These are phyloP conservation scores for Hypholoma sublateritium DNA, from an alignment of 768 basidiomycete species.

Conservation along the genomic window DNA sequence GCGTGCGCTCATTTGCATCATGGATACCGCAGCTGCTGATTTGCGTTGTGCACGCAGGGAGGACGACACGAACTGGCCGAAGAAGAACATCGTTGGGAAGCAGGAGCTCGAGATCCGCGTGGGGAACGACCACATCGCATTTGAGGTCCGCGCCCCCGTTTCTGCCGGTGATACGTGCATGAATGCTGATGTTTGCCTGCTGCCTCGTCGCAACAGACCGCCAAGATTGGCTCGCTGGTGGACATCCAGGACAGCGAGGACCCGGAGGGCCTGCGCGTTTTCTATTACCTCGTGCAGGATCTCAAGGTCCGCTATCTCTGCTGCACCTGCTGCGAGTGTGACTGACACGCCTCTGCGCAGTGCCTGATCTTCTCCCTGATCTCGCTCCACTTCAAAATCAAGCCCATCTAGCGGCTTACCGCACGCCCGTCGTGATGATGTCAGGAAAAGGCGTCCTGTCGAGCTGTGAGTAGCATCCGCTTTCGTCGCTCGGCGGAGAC, in stretches of 20 bases:
- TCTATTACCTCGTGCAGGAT: conserved; percentile 99
- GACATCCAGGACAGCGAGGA: conserved; percentile 98
- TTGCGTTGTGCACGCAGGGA: conserved; percentile 55
- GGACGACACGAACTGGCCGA: conserved; percentile 98
- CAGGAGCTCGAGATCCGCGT: conserved; percentile 96
- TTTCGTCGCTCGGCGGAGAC: not conserved
- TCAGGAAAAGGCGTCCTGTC: conserved; percentile 12
- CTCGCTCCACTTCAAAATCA: conserved; percentile 99
- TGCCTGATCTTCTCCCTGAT: conserved; percentile 98
- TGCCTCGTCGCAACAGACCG: conserved; percentile 58
- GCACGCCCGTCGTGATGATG: not conserved
- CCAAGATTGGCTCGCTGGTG: conserved; percentile 95
- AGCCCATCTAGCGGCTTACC: conserved; percentile 71
- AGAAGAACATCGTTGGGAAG: conserved; percentile 98
- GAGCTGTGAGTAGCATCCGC: not conserved
- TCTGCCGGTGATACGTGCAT: not conserved
- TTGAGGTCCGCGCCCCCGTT: conserved; percentile 64
- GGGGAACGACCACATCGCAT: conserved; percentile 94
- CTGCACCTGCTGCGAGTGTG: not conserved
- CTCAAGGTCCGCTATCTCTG: conserved; percentile 67
- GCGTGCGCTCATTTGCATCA: conserved; percentile 19
- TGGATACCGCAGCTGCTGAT: not conserved
- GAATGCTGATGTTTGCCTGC: not conserved
- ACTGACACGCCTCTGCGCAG: conserved; percentile 37
- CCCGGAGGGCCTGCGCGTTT: conserved; percentile 95